Evolutionary conservation across 371 early-diverging fungal species (phyloP), one percentile per base, ranked within the genome.

Genomic region (Actinomucor elegans): DNA sequence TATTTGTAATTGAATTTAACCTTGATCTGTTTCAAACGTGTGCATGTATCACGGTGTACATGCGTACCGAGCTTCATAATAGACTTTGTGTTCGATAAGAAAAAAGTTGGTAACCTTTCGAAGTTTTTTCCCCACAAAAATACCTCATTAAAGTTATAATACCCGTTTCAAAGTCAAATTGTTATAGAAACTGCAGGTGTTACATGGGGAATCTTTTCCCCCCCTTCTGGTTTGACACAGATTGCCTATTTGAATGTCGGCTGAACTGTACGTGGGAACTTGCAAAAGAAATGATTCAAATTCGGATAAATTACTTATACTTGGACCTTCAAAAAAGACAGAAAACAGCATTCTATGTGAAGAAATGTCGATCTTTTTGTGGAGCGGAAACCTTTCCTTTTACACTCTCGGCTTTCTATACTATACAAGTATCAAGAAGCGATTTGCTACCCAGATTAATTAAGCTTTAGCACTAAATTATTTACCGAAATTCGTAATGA

Each of bases 381-480:
- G 50, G 50, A 35, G 50, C 50, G 50, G 50, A 38, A 49, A 14
- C 50, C 15, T 29, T 49, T 2, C 50, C 31, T 31, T 50, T 51
- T 51, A 26, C 6, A 51, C 10, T 21, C 27, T 49, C 43, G 43
- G 43, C 6, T 43, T 20, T 17, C 26, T 27, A 27, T 43, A 43
- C 43, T 43, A 27, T 43, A 20, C n/a, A 3, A 43, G 26, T 6
- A 43, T 27, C 24, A 37, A 37, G 9, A 27, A 18, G 18, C 21
- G n/a, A 23, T 31, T 12, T 32, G 12, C n/a, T 34, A 15, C 33
- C 47, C 20, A 32, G 34, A 31, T 33, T 28, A 38, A 28, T 20
- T 38, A 27, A 29, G n/a, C 18, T 5, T 28, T 27, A 45, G 18
- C 18, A 11, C 27, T 45, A 28, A 45, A 45, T 15, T 18, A 45